A percentile compares a stretch with the other conserved stretches of the same genome.
Evolutionary conservation across 495 filamentous ascomycete species (phyloP).

Genomic region (Penicillium turbatum): DNA sequence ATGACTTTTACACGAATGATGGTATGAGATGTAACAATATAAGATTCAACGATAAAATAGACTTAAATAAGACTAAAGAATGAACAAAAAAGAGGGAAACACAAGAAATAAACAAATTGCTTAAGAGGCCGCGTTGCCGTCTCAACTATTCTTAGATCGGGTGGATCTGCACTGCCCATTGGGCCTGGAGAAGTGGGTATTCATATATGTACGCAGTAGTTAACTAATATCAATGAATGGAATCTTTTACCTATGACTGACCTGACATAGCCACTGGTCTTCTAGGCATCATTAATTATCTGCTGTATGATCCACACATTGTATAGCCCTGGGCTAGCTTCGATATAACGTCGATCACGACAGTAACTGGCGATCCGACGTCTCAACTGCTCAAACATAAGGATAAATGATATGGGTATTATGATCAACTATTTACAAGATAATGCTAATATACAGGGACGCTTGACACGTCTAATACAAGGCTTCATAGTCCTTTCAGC

Average conservation of each 20-base stretch:
- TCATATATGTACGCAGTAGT: too few species aligned
- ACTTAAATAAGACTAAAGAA: slow-evolving; percentile 5
- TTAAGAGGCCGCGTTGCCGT: slow-evolving; percentile 33
- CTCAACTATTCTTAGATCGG: slow-evolving; percentile 37
- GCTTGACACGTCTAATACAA: neutral
- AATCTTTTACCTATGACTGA: neutral
- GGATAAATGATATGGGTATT: slow-evolving; percentile 4
- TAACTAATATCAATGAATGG: too few species aligned
- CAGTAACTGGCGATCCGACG: neutral
- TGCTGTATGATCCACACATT: neutral
- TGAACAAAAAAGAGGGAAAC: slow-evolving; percentile 2
- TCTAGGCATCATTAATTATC: neutral
- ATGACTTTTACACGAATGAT: slow-evolving; percentile 17
- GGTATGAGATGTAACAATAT: slow-evolving; percentile 1
- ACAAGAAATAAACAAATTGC: slow-evolving; percentile 11
- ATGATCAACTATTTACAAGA: slow-evolving; percentile 6
- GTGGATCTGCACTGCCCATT: slow-evolving; percentile 16
- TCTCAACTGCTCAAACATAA: neutral
- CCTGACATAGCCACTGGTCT: neutral
- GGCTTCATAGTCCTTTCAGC: neutral
- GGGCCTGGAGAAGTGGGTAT: neutral
- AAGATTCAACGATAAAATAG: neutral
- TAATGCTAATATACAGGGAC: slow-evolving; percentile 7
- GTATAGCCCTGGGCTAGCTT: neutral
- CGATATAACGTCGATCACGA: neutral